Percentiles rank a stretch among this genome's conserved stretches.
phyloP scores from a whole-genome alignment of 2,329 filamentous ascomycete genomes.

The Claviceps pusilla region DNA sequence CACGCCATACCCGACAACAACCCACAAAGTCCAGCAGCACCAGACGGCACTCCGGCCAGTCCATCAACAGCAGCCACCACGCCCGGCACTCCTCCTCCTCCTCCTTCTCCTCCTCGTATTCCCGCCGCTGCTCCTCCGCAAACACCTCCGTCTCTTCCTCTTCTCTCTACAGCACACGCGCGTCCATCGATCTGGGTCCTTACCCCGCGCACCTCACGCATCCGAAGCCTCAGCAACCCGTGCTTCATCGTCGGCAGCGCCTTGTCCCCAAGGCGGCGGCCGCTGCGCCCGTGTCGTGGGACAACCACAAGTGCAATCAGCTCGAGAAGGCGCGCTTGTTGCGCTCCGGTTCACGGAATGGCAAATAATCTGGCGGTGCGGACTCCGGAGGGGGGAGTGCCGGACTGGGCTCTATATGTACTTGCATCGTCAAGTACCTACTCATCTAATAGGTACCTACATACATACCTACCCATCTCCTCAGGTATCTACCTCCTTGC shows the following conservation, averaged over 20 bases:
- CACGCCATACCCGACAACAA: no score
- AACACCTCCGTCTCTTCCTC: not conserved
- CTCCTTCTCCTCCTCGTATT: not conserved
- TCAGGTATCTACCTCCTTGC: no score
- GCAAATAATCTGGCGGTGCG: no score
- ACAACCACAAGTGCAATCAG: not conserved
- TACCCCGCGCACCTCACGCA: not conserved
- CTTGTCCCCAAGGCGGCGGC: not conserved
- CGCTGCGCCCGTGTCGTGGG: not conserved
- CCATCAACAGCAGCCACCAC: not conserved
- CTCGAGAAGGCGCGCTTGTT: not conserved
- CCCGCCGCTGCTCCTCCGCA: not conserved
- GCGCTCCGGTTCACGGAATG: not conserved
- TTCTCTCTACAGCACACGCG: not conserved
- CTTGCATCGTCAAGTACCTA: no score
- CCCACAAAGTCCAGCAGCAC: no score
- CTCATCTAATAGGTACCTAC: no score
- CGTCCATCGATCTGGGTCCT: not conserved
- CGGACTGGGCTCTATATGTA: no score
- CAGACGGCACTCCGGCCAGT: not conserved
- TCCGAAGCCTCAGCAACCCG: not conserved
- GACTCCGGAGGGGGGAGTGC: no score
- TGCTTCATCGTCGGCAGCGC: not conserved
- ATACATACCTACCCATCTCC: no score
- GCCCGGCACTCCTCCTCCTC: not conserved